Evolutionary conservation across 2,329 filamentous ascomycete species (phyloP), one percentile per base, ranked within the genome.

Genomic region (Monilinia aucupariae): DNA sequence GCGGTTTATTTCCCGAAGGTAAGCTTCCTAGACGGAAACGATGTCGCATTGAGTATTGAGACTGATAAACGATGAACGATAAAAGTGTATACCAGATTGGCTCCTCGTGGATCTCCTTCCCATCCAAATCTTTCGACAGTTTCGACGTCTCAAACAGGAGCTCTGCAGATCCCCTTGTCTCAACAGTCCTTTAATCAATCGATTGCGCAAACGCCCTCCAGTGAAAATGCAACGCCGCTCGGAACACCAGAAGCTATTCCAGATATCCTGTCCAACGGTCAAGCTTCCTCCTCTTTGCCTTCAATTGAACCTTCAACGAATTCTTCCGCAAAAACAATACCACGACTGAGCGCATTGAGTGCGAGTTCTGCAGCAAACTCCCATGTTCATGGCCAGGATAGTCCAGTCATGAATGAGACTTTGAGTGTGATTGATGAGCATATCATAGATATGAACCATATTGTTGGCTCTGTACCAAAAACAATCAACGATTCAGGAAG

Each of bases 391-490:
- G 74, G 79, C 22, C 79, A 85, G 68, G 84, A 86, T 61, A 89
- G 86, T 72, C 89, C 90, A 13, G 92, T 97, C 56, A 89, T 97
- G 80, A 92, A 92, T 74, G 92, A 97, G 75, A 97, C 93, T 0
- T 78, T 97, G 59, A 96, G 92, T 72, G 93, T 97, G 64, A 97
- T 97, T 71, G 89, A 97, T 74, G 93, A 97, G 76, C 93, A 97
- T 74, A 96, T 97, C 70, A 96, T 91, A 49, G 90, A 96, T 74
- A 84, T 97, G 67, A 79, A 83, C 65, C 67, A 71, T 50, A 70
- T 68, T 59, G 65, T 61, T 27, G 82, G 84, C 32, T 75, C 74
- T 41, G 74, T 87, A 67, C 78, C 83, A 68, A 71, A 81, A 62
- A 76, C 77, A 59, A 76, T 81, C 50, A 91, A 86, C 66, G 91